Base-by-base conservation (phyloP, 2,329 filamentous ascomycete species). In the Penicillium sp. region DNA sequence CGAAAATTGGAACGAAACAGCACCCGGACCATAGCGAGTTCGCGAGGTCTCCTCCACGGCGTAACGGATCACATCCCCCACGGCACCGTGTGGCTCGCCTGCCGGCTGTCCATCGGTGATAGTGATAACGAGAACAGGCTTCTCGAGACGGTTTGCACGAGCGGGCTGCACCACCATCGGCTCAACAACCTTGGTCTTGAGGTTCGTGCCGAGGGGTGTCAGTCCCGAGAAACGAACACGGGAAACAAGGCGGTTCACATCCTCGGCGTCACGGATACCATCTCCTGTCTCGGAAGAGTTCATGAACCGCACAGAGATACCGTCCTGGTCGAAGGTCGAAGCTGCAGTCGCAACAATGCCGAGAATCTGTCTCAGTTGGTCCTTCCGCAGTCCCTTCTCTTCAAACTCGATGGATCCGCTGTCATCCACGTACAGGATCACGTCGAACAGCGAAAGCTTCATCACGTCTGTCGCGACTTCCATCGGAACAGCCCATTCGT, bases 381-480 rank as follows among this genome's bases (percentile, higher is more conserved):
- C 82, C 73, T 88, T 87, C 56, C 86, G 83, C 63, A 85, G 80
- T 42, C 86, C 86, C 54, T 83, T 80, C 67, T 88, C 85, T 64
- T 88, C 85, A 60, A 89, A 88, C 52, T 83, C 79, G 79, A 89
- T 89, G 18, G 86, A 88, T 42, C 86, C 86, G 67, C 83, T 86
- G 75, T 89, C 86, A 61, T 89, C 86, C 52, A 87, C 83, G 67
- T 85, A 87, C 46, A 87, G 73, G 43, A 86, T 75, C 36, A 86
- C 79, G 63, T 87, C 85, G 68, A 84, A 87, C 24, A 87, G 72
- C 4, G 82, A 78, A 24, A 87, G 76, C 67, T 86, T 84, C 65
- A 86, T 82, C 54, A 87, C 80, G 67, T 87, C 85, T 52, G 81
- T 83, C 43, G 82, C 85, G 54, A 87, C 81, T 70, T 87, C 85